These are phyloP conservation scores for Entomortierella beljakovae DNA, from an alignment of 192 early-diverging fungal species.

Conservation along the genomic window DNA sequence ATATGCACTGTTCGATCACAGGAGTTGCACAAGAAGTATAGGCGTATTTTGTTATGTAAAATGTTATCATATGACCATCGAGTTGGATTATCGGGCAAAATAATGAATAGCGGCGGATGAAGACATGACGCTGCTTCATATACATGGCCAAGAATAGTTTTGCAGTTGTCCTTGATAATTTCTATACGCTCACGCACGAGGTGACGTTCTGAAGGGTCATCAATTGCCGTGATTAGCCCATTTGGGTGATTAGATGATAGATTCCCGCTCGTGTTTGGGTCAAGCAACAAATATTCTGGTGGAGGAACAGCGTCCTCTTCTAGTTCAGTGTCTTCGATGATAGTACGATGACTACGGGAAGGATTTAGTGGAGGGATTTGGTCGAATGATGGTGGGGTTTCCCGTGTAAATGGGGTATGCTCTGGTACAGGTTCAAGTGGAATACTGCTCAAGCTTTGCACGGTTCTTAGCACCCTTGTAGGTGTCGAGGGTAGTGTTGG, in stretches of 20 bases:
- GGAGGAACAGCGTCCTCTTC: constrained; percentile 3
- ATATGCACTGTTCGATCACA: constrained; percentile 39
- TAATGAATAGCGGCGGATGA: constrained; percentile 36
- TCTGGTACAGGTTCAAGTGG: neutral
- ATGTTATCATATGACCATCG: constrained; percentile 35
- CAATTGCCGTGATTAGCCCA: neutral
- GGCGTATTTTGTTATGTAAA: constrained; percentile 48
- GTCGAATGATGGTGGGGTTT: neutral
- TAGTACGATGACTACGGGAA: neutral
- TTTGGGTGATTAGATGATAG: neutral
- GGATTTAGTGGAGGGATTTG: neutral
- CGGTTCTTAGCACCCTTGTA: constrained; percentile 1
- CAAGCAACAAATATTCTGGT: constrained; percentile 15
- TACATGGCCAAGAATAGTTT: constrained; percentile 24
- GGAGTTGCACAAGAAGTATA: constrained; percentile 41
- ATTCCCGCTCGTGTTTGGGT: neutral
- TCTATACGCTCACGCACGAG: constrained; percentile 21
- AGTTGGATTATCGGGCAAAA: constrained; percentile 35
- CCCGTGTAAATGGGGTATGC: neutral
- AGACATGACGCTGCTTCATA: constrained; percentile 33
- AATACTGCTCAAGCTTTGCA: constrained; percentile 14
- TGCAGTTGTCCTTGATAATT: constrained; percentile 19
- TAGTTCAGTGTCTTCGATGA: constrained; percentile 7
- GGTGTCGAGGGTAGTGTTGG: neutral
- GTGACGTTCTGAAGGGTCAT: constrained; percentile 29